Evolutionary conservation across 768 basidiomycete species (phyloP).

Genomic region (Neoboletus brunneissimus): DNA sequence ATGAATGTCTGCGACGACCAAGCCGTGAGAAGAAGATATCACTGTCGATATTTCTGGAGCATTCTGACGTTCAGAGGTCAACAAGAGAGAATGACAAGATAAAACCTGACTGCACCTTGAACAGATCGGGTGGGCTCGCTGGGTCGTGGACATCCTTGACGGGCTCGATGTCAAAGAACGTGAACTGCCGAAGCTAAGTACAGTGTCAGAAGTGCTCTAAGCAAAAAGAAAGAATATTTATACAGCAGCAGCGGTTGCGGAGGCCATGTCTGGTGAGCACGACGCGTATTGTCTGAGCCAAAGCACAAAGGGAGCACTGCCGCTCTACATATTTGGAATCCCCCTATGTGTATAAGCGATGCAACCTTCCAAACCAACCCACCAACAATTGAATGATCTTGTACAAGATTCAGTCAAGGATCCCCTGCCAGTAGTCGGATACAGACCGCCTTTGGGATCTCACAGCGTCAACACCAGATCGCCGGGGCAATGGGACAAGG

Average conservation of each 20-base stretch:
- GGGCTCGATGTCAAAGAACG: slow-evolving; percentile 79
- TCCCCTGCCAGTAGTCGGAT: neutral
- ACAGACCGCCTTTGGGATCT: neutral
- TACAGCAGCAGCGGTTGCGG: slow-evolving; percentile 22
- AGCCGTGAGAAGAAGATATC: slow-evolving; percentile 57
- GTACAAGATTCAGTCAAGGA: neutral
- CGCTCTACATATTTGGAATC: neutral
- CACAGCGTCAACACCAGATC: neutral
- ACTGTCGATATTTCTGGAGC: slow-evolving; percentile 74
- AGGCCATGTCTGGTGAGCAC: slow-evolving; percentile 9
- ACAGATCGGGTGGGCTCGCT: slow-evolving; percentile 68
- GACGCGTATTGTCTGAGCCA: neutral
- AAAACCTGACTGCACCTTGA: slow-evolving; percentile 51
- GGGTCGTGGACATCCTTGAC: slow-evolving; percentile 81
- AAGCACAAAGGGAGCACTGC: neutral
- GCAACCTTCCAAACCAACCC: neutral
- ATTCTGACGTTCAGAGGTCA: slow-evolving; percentile 35
- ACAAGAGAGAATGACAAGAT: neutral
- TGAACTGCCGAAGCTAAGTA: slow-evolving; percentile 79
- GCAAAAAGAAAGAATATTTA: neutral
- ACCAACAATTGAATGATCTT: neutral
- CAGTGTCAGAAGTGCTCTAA: slow-evolving; percentile 6
- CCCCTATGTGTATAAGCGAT: neutral
- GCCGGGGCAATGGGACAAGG: neutral
- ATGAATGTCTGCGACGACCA: slow-evolving; percentile 82